These are phyloP conservation scores for Xerocomellus dryophilus DNA, from an alignment of 768 basidiomycete genomes.

Conservation along the genomic window DNA sequence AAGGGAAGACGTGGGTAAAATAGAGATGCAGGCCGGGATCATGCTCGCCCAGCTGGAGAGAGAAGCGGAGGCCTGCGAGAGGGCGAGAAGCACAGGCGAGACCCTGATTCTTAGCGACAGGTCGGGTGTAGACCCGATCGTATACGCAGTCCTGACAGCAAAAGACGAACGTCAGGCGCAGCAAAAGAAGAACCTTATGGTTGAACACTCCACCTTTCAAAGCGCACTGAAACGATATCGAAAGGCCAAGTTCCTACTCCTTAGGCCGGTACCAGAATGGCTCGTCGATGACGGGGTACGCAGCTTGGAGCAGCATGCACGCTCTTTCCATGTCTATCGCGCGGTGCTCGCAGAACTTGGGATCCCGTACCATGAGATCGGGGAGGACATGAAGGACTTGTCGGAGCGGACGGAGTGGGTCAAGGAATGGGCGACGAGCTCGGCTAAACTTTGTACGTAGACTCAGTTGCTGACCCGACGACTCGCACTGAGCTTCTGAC, in stretches of 20 bases:
- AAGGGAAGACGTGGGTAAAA: constrained; percentile 43
- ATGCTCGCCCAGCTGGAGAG: constrained; percentile 51
- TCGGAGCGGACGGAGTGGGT: constrained; percentile 23
- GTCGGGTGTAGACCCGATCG: constrained; percentile 62
- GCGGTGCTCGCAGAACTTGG: constrained; percentile 38
- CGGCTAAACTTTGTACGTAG: constrained; percentile 4
- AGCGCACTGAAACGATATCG: constrained; percentile 42
- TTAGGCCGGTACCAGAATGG: constrained; percentile 59
- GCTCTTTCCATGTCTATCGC: constrained; percentile 40
- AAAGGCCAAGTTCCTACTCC: constrained; percentile 48
- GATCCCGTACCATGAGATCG: constrained; percentile 46
- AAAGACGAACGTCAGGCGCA: constrained; percentile 36
- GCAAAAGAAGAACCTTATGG: constrained; percentile 35
- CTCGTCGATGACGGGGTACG: constrained; percentile 62
- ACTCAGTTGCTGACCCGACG: background rate
- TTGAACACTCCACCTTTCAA: constrained; percentile 40
- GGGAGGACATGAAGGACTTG: constrained; percentile 42
- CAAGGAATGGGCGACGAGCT: constrained; percentile 11
- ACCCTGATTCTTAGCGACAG: constrained; percentile 54
- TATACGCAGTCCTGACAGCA: constrained; percentile 55
- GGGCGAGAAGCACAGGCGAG: constrained; percentile 13
- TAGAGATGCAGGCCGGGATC: constrained; percentile 64
- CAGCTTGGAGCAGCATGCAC: constrained; percentile 46
- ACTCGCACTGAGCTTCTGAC: background rate
- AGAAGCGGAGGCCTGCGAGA: constrained; percentile 34